Base-by-base conservation (phyloP, 352 stramenopile species). In the Proteromonas lacertae region DNA sequence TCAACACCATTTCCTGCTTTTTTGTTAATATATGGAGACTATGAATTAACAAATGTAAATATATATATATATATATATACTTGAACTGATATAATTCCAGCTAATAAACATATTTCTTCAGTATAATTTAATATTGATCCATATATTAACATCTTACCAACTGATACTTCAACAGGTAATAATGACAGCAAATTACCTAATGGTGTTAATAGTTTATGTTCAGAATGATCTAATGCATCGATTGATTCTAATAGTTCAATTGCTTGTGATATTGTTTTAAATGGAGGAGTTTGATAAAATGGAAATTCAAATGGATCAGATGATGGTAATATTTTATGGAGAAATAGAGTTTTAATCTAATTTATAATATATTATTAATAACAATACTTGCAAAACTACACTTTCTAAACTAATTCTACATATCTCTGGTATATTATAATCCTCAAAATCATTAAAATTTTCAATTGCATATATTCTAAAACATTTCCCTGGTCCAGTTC, bases 131-230 rank as follows among this genome's bases (percentile, higher is more conserved):
- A 90, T 8, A 99, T 49, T 31, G 67, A 63, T 12, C 74, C 81
- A 31, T 82, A 71, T 14, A 99, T 54, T 7, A 97, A 53, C 55
- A 97, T 71, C 48, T 96, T 96, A 19, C 72, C 86, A 14, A 96
- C 54, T 46, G 80, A 67, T 13, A 81, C 72, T 52, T 97, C 70
- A 4, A 96, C 59, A n/a, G 81, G 81, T 7, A 99, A 54, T 33
- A 66, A 59, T 6, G 75, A 64, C 12, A 97, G 56, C 38, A 91
- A 66, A 0, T 50, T 33, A 4, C 87, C 87, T 0, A 99, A 59
- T 40, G 68, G 60, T 14, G 84, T 96, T 8, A 99, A 53, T 13
- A 39, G 36, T n/a, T n/a, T n/a, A 13, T 40, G 26, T 32, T 58
- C 50, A n/a, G 22, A 26, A 5, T 37, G 36, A 23, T 48, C 39